phyloP scores from a whole-genome alignment of 1,284 basidiomycete species.

The Melampsora abietis-canadensis region DNA sequence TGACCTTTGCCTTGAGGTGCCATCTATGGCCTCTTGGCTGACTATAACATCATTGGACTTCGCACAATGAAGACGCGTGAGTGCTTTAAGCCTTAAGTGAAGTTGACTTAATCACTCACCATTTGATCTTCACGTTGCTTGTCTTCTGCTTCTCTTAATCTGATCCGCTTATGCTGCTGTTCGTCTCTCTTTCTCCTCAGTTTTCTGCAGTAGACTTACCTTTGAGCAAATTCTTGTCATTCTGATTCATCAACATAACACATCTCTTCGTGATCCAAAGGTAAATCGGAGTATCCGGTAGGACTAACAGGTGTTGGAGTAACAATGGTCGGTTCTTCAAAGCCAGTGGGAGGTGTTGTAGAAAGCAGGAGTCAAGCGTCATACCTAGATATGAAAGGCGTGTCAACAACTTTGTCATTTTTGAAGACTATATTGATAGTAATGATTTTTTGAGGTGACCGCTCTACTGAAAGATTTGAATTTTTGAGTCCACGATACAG shows the following conservation, averaged over 20 bases:
- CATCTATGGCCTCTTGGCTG: no score
- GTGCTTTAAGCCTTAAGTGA: no score
- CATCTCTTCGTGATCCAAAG: conserved; percentile 42
- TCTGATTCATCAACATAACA: conserved; percentile 28
- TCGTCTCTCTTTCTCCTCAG: conserved; percentile 31
- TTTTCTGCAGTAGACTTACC: conserved; percentile 18
- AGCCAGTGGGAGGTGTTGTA: neutral
- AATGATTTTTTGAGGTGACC: no score
- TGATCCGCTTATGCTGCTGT: conserved; percentile 22
- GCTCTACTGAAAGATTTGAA: no score
- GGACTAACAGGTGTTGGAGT: conserved; percentile 18
- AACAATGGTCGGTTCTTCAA: conserved; percentile 14
- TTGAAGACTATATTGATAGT: no score
- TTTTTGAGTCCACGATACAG: no score
- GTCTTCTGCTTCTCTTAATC: conserved; percentile 37
- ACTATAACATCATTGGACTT: no score
- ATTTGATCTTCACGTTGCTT: conserved; percentile 31
- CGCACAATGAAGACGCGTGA: no score
- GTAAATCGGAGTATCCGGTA: conserved; percentile 33
- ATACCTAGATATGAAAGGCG: conserved; percentile 6
- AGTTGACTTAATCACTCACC: no score
- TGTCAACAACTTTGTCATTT: no score
- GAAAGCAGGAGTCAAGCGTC: conserved; percentile 25
- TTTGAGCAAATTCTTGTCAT: conserved; percentile 24
- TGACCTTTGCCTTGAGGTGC: no score